phyloP scores from a whole-genome alignment of 208 protist species.

The Leishmania tropica region DNA sequence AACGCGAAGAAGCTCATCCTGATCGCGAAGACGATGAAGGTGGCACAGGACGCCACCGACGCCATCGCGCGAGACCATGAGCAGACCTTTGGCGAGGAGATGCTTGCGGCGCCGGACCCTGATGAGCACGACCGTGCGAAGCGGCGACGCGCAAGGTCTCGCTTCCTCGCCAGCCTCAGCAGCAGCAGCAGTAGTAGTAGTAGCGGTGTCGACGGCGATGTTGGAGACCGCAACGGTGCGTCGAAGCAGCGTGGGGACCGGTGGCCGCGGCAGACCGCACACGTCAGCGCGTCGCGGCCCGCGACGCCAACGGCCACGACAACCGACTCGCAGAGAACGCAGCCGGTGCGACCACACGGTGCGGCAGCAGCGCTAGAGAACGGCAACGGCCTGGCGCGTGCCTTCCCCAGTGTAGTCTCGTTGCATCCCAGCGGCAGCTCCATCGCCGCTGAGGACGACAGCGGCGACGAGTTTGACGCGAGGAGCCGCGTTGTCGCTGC shows the following conservation, averaged over 20 bases:
- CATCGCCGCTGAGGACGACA: background rate
- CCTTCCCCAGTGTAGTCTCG: background rate
- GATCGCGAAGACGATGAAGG: constrained; percentile 62
- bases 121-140: constrained; percentile 35
- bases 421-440: background rate
- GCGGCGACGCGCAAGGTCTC: constrained; percentile 13
- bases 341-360: background rate
- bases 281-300: background rate
- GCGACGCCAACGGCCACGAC: background rate
- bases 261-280: background rate
- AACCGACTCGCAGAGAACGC: background rate
- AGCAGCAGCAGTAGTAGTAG: too few relatives aligned
- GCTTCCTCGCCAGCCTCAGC: constrained; percentile 5
- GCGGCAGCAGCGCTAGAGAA: background rate
- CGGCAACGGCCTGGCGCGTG: background rate
- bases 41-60: constrained; percentile 44
- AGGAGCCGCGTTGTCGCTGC: background rate
- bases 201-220: background rate
- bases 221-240: background rate
- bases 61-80: constrained; percentile 49
- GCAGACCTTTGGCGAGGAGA: constrained; percentile 58
- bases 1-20: constrained; percentile 69
- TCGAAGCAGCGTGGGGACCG: background rate
- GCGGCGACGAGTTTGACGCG: background rate
- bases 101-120: constrained; percentile 49